Evolutionary conservation across 352 stramenopile species (phyloP).

Genomic region (Phytophthora sansomeana): DNA sequence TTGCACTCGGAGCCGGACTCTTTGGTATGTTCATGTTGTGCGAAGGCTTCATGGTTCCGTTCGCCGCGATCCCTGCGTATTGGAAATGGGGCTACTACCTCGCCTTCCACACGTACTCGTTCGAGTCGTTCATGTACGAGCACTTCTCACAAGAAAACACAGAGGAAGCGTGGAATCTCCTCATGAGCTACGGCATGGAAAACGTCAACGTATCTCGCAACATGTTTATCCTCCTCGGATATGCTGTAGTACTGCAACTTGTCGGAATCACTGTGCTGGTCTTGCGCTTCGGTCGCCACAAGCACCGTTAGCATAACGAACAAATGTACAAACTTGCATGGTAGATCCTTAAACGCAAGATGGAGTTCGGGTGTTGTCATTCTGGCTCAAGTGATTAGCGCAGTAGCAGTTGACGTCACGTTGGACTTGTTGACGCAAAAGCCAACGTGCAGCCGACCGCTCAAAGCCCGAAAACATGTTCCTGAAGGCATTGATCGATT

Average conservation of each 20-base stretch:
- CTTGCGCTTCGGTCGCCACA: conserved; percentile 36
- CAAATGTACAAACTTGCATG: not conserved
- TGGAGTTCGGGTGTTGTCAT: too few relatives aligned
- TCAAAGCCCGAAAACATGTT: conserved; percentile 19
- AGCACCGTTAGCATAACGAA: conserved; percentile 9
- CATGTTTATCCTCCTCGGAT: conserved; percentile 63
- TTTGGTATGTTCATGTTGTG: conserved; percentile 88
- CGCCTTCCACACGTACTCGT: conserved; percentile 84
- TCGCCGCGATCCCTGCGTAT: conserved; percentile 57
- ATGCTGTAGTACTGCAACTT: conserved; percentile 55
- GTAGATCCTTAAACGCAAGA: too few relatives aligned
- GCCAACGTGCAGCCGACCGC: not conserved
- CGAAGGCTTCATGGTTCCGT: conserved; percentile 79
- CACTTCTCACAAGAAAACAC: conserved; percentile 54
- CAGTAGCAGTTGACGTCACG: not conserved
- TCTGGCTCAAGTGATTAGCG: too few relatives aligned
- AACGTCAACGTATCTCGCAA: conserved; percentile 56
- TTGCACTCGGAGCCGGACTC: conserved; percentile 70
- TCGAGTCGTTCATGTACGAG: conserved; percentile 82
- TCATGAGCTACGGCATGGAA: conserved; percentile 55
- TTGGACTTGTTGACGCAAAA: conserved; percentile 6
- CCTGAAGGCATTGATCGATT: conserved; percentile 39
- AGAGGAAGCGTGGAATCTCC: conserved; percentile 22
- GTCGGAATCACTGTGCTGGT: conserved; percentile 42
- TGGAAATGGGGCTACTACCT: conserved; percentile 84